phyloP scores from a whole-genome alignment of 257 asterid species.

The Salvia splendens region DNA sequence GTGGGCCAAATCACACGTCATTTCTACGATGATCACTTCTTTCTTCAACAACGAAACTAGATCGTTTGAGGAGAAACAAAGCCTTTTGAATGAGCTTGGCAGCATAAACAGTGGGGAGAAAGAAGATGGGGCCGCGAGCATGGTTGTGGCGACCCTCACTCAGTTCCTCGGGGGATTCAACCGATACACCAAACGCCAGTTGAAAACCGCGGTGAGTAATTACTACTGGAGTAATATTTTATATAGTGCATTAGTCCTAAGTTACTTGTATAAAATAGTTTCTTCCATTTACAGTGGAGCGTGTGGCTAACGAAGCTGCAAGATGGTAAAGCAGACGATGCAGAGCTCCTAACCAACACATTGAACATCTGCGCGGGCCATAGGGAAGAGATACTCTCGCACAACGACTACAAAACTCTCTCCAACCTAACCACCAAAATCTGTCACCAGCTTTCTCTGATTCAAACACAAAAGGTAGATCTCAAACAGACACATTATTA shows the following conservation, averaged over 20 bases:
- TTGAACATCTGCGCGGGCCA: constrained; percentile 41
- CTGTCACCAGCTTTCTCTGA: constrained; percentile 33
- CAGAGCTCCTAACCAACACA: constrained; percentile 44
- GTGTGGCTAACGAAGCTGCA: constrained; percentile 41
- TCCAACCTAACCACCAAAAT: constrained; percentile 44
- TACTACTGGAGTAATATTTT: neutral
- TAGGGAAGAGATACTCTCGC: constrained; percentile 34
- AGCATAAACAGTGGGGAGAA: neutral
- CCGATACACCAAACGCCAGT: constrained; percentile 18
- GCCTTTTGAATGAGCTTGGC: constrained; percentile 6
- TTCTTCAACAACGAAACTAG: constrained; percentile 20
- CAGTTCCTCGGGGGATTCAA: constrained; percentile 37
- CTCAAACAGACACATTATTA: neutral
- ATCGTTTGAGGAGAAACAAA: neutral
- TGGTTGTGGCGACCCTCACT: constrained; percentile 11
- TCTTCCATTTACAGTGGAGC: constrained; percentile 39
- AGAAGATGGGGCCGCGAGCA: neutral
- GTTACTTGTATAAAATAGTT: too few species aligned
- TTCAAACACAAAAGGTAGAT: constrained; percentile 27
- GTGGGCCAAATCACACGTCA: constrained; percentile 46
- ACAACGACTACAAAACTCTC: constrained; percentile 37
- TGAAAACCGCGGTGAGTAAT: constrained; percentile 36
- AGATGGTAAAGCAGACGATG: constrained; percentile 33
- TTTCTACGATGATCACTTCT: constrained; percentile 32
- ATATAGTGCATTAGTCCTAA: too few species aligned